Evolutionary conservation across 768 basidiomycete genomes (phyloP), one percentile per base, ranked within the genome.

Genomic region (Lactarius tabidus): DNA sequence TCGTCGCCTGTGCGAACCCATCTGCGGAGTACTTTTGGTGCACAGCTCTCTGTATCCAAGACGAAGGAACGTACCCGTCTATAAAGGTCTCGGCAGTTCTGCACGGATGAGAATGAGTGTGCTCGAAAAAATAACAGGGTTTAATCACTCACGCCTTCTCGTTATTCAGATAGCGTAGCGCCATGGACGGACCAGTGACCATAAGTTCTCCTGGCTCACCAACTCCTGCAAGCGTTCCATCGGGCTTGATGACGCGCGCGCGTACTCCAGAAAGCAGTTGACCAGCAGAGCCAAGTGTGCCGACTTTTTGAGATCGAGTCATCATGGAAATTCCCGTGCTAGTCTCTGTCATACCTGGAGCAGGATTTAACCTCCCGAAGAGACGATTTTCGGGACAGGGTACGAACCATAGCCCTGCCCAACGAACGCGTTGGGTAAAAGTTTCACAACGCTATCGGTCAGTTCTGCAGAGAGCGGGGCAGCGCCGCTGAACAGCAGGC

Each of bases 1-100:
- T 86, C 82, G 67, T 89, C 87, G 3, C 87, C 89, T 0, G 89
- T 90, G 59, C 78, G 79, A 3, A 90, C 77, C 88, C 87, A 90
- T 41, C 87, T 87, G 43, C 8, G 20, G 20, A 48, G 28, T 28
- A 15, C 3, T 35, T 51, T 60, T 51, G 57, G 41, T 12, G 1
- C 36, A 33, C 29, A 43, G 48, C 35, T 23, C 12, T 33, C 4
- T 20, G 38, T n/a, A 15, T 9, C 14, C 2, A 43, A 29, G 15
- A 4, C 5, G 17, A 31, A 41, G 28, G 20, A 29, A 70, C 78
- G 66, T 66, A 87, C 85, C 89, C 88, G 66, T 89, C 79, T 15
- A 84, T 67, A 71, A 90, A 91, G 0, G 85, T 87, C 66, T 89
- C 87, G 62, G 78, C 81, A 6, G 88, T 89, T 41, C 89, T 90